Percentiles rank a stretch among this genome's conserved stretches.
phyloP scores from a whole-genome alignment of 2,329 filamentous ascomycete species.

The Apiospora marii region DNA sequence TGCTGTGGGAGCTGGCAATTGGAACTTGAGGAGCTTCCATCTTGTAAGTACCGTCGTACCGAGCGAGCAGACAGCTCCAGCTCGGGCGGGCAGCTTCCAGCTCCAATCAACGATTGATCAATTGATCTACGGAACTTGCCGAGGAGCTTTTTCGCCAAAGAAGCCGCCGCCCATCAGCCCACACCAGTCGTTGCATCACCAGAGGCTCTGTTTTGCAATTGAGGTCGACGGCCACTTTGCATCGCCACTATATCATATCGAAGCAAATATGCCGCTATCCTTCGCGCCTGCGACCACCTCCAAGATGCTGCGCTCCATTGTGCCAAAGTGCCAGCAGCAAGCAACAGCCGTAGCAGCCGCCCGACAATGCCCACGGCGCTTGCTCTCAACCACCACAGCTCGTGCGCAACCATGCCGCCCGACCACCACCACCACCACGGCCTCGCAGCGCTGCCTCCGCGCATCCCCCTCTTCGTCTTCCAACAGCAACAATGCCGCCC shows the following conservation, averaged over 20 bases:
- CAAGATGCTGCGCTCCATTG: conserved; percentile 9
- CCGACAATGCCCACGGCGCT: conserved; percentile 32
- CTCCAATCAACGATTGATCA: neutral
- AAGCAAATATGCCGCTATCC: neutral
- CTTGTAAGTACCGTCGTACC: neutral
- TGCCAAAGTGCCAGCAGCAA: conserved; percentile 19
- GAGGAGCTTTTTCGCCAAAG: conserved; percentile 20
- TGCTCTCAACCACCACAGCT: conserved; percentile 30
- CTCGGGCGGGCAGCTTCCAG: neutral
- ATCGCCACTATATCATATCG: neutral
- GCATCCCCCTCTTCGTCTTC: neutral
- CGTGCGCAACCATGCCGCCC: neutral
- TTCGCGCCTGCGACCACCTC: conserved; percentile 7
- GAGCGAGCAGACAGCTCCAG: neutral
- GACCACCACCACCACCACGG: neutral
- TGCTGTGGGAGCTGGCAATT: neutral
- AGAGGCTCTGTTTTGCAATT: neutral
- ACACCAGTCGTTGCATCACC: conserved; percentile 7
- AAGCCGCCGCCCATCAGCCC: conserved; percentile 11
- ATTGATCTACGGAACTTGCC: neutral
- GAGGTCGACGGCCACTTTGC: neutral
- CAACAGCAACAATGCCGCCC: conserved; percentile 27
- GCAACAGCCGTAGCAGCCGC: neutral
- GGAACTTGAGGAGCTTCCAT: neutral
- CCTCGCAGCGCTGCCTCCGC: conserved; percentile 24